Conservation (phyloP, 495 filamentous ascomycete genomes). For the Symbiotaphrina buchneri region DNA sequence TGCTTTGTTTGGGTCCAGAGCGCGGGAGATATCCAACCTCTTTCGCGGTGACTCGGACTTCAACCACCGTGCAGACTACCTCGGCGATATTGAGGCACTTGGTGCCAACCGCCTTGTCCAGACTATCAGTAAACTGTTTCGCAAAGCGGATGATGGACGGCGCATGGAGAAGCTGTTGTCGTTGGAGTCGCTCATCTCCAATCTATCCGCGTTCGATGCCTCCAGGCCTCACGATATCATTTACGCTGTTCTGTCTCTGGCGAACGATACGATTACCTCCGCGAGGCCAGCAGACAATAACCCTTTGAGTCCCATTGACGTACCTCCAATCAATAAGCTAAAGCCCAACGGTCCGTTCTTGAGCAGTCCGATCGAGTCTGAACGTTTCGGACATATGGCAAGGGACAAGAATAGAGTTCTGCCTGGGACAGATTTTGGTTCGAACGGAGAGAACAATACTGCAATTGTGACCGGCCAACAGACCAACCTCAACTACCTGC, state of each 20-base stretch:
- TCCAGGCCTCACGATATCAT: slow-evolving; percentile 1
- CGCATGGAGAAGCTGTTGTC: neutral
- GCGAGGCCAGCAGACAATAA: too few species aligned
- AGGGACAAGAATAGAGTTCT: too few species aligned
- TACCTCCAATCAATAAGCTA: too few species aligned
- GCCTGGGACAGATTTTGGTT: too few species aligned
- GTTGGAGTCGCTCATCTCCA: slow-evolving; percentile 5
- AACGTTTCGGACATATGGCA: too few species aligned
- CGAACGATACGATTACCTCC: too few species aligned
- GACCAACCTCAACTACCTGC: too few species aligned
- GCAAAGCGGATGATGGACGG: slow-evolving; percentile 3
- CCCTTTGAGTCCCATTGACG: too few species aligned
- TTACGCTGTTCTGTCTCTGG: neutral
- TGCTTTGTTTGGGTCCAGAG: neutral
- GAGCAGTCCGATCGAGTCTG: too few species aligned
- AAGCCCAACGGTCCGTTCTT: too few species aligned
- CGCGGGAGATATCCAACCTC: neutral
- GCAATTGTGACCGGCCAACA: too few species aligned
- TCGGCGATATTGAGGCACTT: slow-evolving; percentile 5
- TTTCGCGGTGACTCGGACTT: slow-evolving; percentile 1
- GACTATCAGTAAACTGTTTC: slow-evolving; percentile 7
- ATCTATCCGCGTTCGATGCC: slow-evolving; percentile 1
- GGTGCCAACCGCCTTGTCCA: slow-evolving; percentile 9
- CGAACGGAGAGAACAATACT: too few species aligned
- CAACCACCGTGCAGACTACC: slow-evolving; percentile 4